A percentile compares a stretch with the other conserved stretches of the same genome.
Conservation (phyloP, 257 asterid genomes). For the Lithospermum erythrorhizon region DNA sequence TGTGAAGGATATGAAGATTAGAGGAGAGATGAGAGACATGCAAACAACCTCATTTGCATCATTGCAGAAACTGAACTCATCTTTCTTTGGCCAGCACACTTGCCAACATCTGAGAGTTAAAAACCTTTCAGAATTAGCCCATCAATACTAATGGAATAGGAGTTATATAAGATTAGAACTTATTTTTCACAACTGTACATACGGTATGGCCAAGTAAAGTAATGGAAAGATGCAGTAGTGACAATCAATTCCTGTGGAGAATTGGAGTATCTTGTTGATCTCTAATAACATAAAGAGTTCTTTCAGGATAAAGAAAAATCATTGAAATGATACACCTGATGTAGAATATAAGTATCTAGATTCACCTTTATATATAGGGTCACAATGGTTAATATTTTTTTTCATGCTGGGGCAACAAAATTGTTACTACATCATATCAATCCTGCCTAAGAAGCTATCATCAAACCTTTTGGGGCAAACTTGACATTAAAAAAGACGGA, state of each 20-base stretch:
- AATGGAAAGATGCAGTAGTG: too few species aligned
- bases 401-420: too few species aligned
- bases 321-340: too few species aligned
- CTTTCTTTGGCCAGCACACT: constrained; percentile 56
- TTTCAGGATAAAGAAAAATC: background rate
- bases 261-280: too few species aligned
- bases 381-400: too few species aligned
- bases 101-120: constrained; percentile 42
- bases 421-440: too few species aligned
- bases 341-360: too few species aligned
- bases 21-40: background rate
- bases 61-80: constrained; percentile 37
- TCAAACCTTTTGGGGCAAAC: background rate
- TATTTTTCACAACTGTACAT: too few species aligned
- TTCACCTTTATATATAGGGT: too few species aligned
- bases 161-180: background rate
- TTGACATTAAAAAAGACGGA: background rate
- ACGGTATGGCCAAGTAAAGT: too few species aligned
- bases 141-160: background rate
- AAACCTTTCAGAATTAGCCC: background rate
- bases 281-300: background rate
- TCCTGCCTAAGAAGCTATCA: too few species aligned
- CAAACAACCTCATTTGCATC: constrained; percentile 66
- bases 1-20: background rate
- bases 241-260: too few species aligned